Evolutionary conservation across 768 basidiomycete genomes (phyloP), one percentile per base, ranked within the genome.

Genomic region (Piloderma croceum): DNA sequence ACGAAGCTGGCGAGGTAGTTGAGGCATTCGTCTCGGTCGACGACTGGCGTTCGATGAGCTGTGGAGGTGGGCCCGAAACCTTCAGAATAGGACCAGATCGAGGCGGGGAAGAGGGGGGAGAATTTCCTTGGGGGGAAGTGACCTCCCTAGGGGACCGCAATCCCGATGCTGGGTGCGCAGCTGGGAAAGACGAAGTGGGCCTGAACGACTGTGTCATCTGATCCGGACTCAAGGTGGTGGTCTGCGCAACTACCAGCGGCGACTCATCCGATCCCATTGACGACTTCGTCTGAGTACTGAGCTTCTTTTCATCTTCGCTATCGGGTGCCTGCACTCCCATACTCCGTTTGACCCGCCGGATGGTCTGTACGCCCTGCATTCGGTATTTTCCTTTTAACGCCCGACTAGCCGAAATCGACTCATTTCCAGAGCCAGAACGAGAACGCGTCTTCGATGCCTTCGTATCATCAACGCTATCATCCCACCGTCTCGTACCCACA

Each of bases 321-420:
- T 47, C 49, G 35, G 65, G 60, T 36, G 76, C 79, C 68, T 89
- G 87, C 42, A 85, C 69, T 32, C 69, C 70, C 55, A 76, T 70
- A 50, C 67, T 70, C 39, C 69, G 67, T 50, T 68, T 72, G 52
- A 79, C 75, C 37, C 67, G 69, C 29, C 66, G 58, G 44, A 70
- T 62, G 38, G 87, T 89, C 64, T 91, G 89, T 43, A 87, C 76
- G 44, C 81, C 86, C 46, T 77, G 67, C 27, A 74, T 71, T 39
- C 69, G 73, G 50, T 90, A 88, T 54, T 69, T 66, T 52, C 70
- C 77, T 59, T 64, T 73, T 44, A 61, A 68, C 43, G 67, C 64
- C 41, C 65, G 18, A 59, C 63, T 55, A 58, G 55, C 32, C 63
- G 58, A 5, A 66, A 69, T 21, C 54, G 36, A 35, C 33, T 7